Percentiles rank a stretch among this genome's conserved stretches.
These are phyloP conservation scores for Fomitopsis pulvina DNA, from an alignment of 768 basidiomycete species.

Conservation along the genomic window DNA sequence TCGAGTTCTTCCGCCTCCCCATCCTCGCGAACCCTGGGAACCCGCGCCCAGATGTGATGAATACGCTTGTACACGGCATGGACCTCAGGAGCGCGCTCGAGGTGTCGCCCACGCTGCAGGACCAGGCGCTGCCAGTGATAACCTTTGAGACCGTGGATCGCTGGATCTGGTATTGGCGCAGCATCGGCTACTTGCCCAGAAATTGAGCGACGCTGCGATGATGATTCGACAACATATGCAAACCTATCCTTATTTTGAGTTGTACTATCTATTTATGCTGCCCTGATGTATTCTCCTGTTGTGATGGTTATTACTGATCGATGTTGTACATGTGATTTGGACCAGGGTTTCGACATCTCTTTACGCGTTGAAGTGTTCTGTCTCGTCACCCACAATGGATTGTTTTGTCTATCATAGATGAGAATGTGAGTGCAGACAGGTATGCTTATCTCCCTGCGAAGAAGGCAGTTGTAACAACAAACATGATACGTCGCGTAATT, in stretches of 20 bases:
- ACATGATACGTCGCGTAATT: too few relatives aligned
- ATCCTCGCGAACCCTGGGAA: neutral
- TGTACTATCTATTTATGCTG: neutral
- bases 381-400: too few relatives aligned
- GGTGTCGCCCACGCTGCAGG: constrained; percentile 5
- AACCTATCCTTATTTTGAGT: neutral
- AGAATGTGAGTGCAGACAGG: too few relatives aligned
- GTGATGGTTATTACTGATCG: neutral
- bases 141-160: constrained; percentile 1
- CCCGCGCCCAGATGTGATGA: neutral
- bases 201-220: neutral
- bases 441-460: too few relatives aligned
- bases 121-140: neutral
- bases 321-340: too few relatives aligned
- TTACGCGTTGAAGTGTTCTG: too few relatives aligned
- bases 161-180: constrained; percentile 14
- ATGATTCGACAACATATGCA: neutral
- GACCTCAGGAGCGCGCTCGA: constrained; percentile 1
- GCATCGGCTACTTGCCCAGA: constrained; percentile 5
- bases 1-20: constrained; percentile 15
- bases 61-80: neutral
- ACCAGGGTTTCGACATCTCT: too few relatives aligned
- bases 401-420: too few relatives aligned
- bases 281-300: neutral
- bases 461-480: too few relatives aligned